Base-by-base conservation (phyloP, 495 filamentous ascomycete species). In the Aspergillus nidulans region DNA sequence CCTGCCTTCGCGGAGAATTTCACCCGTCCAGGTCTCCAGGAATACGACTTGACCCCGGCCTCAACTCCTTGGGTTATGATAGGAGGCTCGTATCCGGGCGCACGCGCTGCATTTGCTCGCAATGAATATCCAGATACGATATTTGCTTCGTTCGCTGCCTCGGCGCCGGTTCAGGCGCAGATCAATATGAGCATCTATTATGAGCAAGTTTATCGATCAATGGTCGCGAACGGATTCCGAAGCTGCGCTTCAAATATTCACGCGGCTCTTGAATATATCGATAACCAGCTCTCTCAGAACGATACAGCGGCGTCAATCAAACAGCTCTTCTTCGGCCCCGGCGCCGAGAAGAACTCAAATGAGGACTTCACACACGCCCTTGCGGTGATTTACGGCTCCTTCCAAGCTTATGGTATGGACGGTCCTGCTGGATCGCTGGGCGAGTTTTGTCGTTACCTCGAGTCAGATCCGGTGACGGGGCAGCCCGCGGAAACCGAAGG, bases 21-120 rank as follows among this genome's bases (percentile, higher is more conserved):
- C 64, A 69, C 57, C 26, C 69, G 71, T 9, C 32, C 52, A 16
- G 66, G 60, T 4, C 64, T 73, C 41, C 38, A 66, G 6, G 51
- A 71, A 16, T 32, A 66, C 12, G 68, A 77, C 47, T 52, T 84
- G 26, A 71, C 73, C 0, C 79, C 80, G 0, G 55, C 64, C 25
- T 61, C 53, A 1, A 78, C 79, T 0, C 82, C 82, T 6, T 85
- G 82, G 81, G 63, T 85, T 26, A 80, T 83, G 67, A 49, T 84
- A 1, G 82, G 82, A 40, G 81, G 79, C 9, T 82, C 79, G 9
- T 85, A 85, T 61, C 64, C 82, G 4, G 82, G 82, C 1, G 77
- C 77, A 57, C 75, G 81, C 3, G 71, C 78, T 0, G 80, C 81
- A 0, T 74, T 83, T 47, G 73, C 77, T 57, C 78, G 82, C 16